Evolutionary conservation across 192 early-diverging fungal species (phyloP).

Genomic region (Linnemannia hyalina): DNA sequence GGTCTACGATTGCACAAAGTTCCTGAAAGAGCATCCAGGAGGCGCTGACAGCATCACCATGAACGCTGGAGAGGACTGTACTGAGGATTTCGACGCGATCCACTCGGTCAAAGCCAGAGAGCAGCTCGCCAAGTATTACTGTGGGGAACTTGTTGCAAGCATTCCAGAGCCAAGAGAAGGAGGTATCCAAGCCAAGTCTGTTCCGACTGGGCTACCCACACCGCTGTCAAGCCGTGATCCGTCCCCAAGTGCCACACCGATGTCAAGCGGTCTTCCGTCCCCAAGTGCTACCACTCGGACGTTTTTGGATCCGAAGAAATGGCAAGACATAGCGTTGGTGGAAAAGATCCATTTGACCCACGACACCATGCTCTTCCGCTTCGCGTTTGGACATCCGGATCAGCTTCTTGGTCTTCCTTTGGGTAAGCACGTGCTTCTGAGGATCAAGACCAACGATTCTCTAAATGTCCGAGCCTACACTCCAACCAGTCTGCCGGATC

Average conservation of each 20-base stretch:
- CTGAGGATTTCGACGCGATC: constrained; percentile 93
- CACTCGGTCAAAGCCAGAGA: constrained; percentile 89
- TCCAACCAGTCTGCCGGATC: constrained; percentile 71
- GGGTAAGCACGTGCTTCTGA: constrained; percentile 69
- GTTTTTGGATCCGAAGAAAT: constrained; percentile 56
- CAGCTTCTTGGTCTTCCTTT: constrained; percentile 73
- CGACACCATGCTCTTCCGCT: constrained; percentile 62
- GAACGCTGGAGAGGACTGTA: constrained; percentile 84
- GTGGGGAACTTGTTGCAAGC: constrained; percentile 71
- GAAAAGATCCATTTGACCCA: constrained; percentile 57
- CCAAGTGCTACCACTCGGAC: constrained; percentile 2
- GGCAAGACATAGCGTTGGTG: constrained; percentile 55
- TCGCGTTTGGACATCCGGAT: constrained; percentile 66
- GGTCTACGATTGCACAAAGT: constrained; percentile 82
- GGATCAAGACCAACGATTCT: constrained; percentile 65
- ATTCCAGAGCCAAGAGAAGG: constrained; percentile 6
- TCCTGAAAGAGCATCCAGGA: constrained; percentile 89
- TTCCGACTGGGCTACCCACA: not conserved
- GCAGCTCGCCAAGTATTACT: constrained; percentile 73
- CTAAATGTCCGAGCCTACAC: constrained; percentile 86
- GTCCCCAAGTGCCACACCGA: not conserved
- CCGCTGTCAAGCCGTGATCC: not conserved
- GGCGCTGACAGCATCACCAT: constrained; percentile 90
- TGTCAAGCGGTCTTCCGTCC: not conserved
- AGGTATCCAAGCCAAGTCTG: not conserved